Percentiles rank a stretch among this genome's conserved stretches.
phyloP scores from a whole-genome alignment of 352 stramenopile species.

The Phytophthora idaei region DNA sequence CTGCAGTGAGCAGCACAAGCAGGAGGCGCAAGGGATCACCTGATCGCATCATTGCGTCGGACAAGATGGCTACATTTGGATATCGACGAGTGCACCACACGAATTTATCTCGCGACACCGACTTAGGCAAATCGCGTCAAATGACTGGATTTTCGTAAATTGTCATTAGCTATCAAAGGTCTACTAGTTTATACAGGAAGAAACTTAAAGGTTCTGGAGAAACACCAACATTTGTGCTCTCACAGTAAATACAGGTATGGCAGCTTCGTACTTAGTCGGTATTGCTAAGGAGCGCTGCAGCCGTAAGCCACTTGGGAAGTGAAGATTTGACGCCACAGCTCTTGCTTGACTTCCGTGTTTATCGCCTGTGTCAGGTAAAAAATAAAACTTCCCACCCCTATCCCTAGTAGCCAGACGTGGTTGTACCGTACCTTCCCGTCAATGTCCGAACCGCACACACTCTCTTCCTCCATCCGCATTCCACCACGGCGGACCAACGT shows the following conservation, averaged over 20 bases:
- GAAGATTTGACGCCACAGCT: neutral
- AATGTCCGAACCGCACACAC: constrained; percentile 4
- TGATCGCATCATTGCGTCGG: neutral
- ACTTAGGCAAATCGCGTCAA: neutral
- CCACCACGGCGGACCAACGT: neutral
- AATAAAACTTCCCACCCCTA: neutral
- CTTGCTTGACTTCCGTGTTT: neutral
- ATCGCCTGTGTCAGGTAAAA: too few species aligned
- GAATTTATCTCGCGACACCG: constrained; percentile 2
- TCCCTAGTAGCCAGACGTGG: constrained; percentile 15
- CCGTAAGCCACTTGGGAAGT: neutral
- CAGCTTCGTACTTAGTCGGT: neutral
- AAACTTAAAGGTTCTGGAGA: too few species aligned
- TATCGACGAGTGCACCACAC: neutral
- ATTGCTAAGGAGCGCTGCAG: neutral
- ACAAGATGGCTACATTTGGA: constrained; percentile 18
- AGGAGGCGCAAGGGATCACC: neutral
- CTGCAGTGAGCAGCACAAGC: constrained; percentile 8
- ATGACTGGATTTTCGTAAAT: neutral
- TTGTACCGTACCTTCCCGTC: constrained; percentile 5
- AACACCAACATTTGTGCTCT: neutral
- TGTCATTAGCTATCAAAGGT: too few species aligned
- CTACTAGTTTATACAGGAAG: too few species aligned
- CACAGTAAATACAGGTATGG: neutral
- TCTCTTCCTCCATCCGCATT: constrained; percentile 1